These are phyloP conservation scores for Plasmodium yoelii DNA, from an alignment of 169 alveolate species.

Conservation along the genomic window DNA sequence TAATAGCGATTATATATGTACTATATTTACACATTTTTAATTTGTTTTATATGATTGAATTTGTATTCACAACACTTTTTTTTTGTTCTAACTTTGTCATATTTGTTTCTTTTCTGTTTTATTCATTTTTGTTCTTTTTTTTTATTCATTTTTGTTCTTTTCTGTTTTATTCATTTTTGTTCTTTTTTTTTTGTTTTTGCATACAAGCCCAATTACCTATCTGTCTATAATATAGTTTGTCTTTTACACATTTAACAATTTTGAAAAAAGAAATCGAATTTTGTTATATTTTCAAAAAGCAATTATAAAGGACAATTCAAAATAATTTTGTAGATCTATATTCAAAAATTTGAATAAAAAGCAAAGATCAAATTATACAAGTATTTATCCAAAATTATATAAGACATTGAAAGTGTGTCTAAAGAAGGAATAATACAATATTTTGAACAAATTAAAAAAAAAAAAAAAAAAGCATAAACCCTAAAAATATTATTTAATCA, in stretches of 20 bases:
- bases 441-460: not conserved
- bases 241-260: too few relatives aligned
- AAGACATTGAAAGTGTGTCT: not conserved
- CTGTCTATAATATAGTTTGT: too few relatives aligned
- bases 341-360: not conserved
- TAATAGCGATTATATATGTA: not conserved
- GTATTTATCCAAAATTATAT: not conserved
- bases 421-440: not conserved
- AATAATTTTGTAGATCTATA: too few relatives aligned
- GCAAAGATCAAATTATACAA: not conserved
- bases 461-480: not conserved
- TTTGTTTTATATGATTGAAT: slow-evolving; percentile 13
- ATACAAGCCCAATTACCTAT: too few relatives aligned
- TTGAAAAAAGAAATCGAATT: too few relatives aligned
- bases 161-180: too few relatives aligned
- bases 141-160: not conserved
- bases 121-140: not conserved
- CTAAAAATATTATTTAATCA: not conserved
- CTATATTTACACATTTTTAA: not conserved
- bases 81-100: not conserved
- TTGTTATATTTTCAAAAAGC: too few relatives aligned
- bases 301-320: too few relatives aligned
- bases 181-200: too few relatives aligned
- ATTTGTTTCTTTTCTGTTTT: not conserved
- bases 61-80: not conserved